Evolutionary conservation across 768 basidiomycete genomes (phyloP).

Genomic region (Suillus discolor): DNA sequence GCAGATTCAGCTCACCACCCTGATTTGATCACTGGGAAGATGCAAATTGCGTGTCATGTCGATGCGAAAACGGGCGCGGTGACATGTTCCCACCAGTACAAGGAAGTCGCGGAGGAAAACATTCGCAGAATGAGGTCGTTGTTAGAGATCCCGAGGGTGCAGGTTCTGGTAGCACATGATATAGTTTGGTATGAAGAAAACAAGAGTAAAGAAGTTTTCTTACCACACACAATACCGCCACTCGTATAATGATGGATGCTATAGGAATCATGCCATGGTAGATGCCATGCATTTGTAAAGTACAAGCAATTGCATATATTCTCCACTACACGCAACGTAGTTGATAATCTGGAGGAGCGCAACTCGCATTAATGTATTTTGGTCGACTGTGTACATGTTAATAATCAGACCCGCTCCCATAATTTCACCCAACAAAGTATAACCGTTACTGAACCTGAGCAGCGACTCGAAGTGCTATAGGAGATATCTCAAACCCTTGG

Average conservation of each 20-base stretch:
- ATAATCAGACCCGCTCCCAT: not conserved
- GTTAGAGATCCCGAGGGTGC: slow-evolving; percentile 39
- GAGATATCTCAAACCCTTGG: slow-evolving; percentile 47
- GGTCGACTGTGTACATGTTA: not conserved
- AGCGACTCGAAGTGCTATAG: slow-evolving; percentile 29
- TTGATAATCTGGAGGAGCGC: not conserved
- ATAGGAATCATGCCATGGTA: not conserved
- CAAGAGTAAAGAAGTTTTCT: slow-evolving; percentile 42
- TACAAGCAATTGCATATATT: not conserved
- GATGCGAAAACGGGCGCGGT: slow-evolving; percentile 20
- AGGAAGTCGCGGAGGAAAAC: slow-evolving; percentile 43
- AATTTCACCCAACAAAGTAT: not conserved
- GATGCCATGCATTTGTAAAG: not conserved
- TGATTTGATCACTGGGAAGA: slow-evolving; percentile 45
- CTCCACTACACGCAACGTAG: not conserved
- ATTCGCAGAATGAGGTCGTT: slow-evolving; percentile 43
- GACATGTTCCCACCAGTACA: slow-evolving; percentile 47
- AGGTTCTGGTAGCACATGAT: slow-evolving; percentile 57
- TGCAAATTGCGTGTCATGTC: slow-evolving; percentile 33
- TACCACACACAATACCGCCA: slow-evolving; percentile 23
- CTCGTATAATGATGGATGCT: not conserved
- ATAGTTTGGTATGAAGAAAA: slow-evolving; percentile 52
- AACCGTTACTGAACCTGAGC: not conserved
- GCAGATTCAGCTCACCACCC: slow-evolving; percentile 57
- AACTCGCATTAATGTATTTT: not conserved